These are phyloP conservation scores for Kwoniella botswanensis DNA, from an alignment of 768 basidiomycete genomes.

Conservation along the genomic window DNA sequence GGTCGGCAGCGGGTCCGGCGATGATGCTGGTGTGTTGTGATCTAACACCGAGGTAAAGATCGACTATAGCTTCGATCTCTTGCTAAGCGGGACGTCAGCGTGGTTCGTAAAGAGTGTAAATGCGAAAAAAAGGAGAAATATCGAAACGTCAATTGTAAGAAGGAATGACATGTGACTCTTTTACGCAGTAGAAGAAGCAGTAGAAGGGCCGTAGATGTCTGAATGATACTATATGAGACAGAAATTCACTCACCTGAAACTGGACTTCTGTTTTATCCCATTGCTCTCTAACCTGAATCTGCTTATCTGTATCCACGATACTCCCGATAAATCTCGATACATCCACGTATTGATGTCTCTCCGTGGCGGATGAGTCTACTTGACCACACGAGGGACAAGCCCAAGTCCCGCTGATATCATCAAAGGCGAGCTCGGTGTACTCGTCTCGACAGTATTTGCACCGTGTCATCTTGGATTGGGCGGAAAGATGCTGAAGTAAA, in stretches of 20 bases:
- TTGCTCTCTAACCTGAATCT: not conserved
- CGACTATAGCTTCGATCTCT: constrained; percentile 18
- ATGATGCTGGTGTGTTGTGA: constrained; percentile 15
- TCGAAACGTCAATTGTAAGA: too few relatives aligned
- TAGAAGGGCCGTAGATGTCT: too few relatives aligned
- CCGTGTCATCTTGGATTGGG: not conserved
- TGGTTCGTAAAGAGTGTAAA: not conserved
- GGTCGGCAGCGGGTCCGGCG: not conserved
- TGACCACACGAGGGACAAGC: constrained; percentile 33
- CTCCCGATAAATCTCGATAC: not conserved
- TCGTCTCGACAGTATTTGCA: not conserved
- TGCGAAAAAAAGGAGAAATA: too few relatives aligned
- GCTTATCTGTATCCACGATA: constrained; percentile 24
- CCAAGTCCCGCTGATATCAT: constrained; percentile 12
- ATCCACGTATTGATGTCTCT: not conserved
- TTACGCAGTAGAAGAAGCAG: too few relatives aligned
- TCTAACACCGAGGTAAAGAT: constrained; percentile 21
- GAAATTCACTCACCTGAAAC: constrained; percentile 17
- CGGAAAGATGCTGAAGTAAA: too few relatives aligned
- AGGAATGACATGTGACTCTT: too few relatives aligned
- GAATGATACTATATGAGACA: too few relatives aligned
- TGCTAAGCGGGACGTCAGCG: constrained; percentile 8
- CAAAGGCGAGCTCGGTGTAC: not conserved
- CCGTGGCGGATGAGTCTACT: constrained; percentile 21
- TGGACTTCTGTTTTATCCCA: constrained; percentile 11